Base-by-base conservation (phyloP, 140 eudicot species). In the Cichorium intybus region DNA sequence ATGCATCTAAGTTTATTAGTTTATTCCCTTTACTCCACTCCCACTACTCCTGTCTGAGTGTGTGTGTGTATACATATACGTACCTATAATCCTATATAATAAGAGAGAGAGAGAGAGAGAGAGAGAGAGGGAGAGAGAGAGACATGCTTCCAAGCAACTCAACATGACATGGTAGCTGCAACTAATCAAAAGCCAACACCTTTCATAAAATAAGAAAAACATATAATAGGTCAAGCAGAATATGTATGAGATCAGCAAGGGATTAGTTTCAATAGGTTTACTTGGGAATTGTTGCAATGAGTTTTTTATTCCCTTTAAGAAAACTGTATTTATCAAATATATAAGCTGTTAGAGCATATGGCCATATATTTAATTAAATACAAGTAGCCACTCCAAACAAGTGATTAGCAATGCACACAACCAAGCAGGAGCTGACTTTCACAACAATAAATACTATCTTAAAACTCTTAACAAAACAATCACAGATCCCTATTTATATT, bases 71-170 rank as follows among this genome's bases (percentile, higher is more conserved):
- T 37, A 50, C 39, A 50, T 51, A 65, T 31, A 65, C 53, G 48
- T 62, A 62, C n/a, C n/a, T n/a, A n/a, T n/a, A 1, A 62, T n/a
- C n/a, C n/a, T 62, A 48, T 47, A 48, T 27, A 64, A 11, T 18
- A 64, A 43, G 12, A 62, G 16, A 61, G 5, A 45, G 15, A 57
- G 6, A 57, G 63, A 31, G 47, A 57, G 47, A 29, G 47, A 24
- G 70, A 17, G 62, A 17, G 75, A 56, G 60, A 31, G 61, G 34
- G 54, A 35, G 64, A 59, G 28, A 57, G 62, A 59, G 57, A 67
- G 51, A 67, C 73, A 63, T 64, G 83, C 83, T 81, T 81, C 63
- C 66, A 74, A 69, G 80, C 83, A 81, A 81, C 87, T 81, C 83
- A 73, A 77, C 68, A 63, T 81, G 87, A 66, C 81, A 77, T 74